These are phyloP conservation scores for Podaxis sp. DNA, from an alignment of 768 basidiomycete genomes.

Conservation along the genomic window DNA sequence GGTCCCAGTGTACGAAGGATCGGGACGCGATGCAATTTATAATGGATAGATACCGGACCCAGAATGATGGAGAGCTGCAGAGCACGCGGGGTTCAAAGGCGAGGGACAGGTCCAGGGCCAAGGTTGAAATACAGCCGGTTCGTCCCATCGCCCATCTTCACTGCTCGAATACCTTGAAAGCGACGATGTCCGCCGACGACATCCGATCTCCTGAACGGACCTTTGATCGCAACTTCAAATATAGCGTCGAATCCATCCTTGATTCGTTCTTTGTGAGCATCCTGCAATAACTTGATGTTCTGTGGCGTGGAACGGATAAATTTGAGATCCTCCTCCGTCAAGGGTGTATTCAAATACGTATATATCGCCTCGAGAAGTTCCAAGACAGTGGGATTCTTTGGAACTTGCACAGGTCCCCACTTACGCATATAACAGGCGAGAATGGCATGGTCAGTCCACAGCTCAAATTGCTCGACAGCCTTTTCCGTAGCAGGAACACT, in stretches of 20 bases:
- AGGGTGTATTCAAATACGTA: conserved; percentile 39
- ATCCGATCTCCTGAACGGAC: conserved; percentile 46
- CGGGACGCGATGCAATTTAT: no score
- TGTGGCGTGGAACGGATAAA: conserved; percentile 21
- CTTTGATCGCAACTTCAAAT: conserved; percentile 29
- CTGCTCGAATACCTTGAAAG: conserved; percentile 41
- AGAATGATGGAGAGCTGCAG: no score
- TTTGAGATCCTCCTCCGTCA: conserved; percentile 31
- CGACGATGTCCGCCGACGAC: conserved; percentile 39
- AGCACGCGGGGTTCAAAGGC: not conserved
- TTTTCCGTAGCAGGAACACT: conserved; percentile 28
- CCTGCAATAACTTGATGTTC: conserved; percentile 20
- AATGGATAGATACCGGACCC: no score
- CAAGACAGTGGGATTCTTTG: conserved; percentile 30
- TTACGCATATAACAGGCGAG: conserved; percentile 37
- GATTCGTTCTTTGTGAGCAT: conserved; percentile 30
- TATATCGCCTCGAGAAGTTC: conserved; percentile 48
- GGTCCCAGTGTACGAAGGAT: no score
- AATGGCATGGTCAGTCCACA: conserved; percentile 32
- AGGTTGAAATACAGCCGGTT: conserved; percentile 47
- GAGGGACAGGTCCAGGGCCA: conserved; percentile 27
- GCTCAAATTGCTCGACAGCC: conserved; percentile 26
- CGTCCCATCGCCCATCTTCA: conserved; percentile 29
- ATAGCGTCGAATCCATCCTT: conserved; percentile 32
- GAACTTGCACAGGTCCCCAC: conserved; percentile 49